Evolutionary conservation across 495 filamentous ascomycete species (phyloP), one percentile per base, ranked within the genome.

Genomic region (Terfezia boudieri): DNA sequence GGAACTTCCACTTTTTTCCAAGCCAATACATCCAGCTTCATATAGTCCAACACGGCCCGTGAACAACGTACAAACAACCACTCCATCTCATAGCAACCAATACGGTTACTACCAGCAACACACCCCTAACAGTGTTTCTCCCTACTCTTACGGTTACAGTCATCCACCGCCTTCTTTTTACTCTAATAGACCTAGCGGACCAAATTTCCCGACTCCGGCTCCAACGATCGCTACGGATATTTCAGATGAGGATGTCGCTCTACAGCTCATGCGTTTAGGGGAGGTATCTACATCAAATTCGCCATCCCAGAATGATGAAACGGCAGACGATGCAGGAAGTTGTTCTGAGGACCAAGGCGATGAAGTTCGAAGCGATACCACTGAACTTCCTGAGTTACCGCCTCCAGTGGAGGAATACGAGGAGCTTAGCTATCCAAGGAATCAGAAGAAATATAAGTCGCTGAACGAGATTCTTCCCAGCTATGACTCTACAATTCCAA

Each of bases 241-340:
- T 64, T 96, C 89, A 4, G 90, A 98, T 65, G 90, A 98, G 65
- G 92, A 98, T 68, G 90, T 94, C 60, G 90, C 90, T 51, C 78
- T 94, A 64, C 88, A 95, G 66, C 73, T 98, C 59, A 95, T 98
- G 77, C 81, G 86, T 57, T 73, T 98, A 53, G 86, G 89, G n/a
- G 85, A 92, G 63, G 79, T 84, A 59, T 86, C 86, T 36, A 80
- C 87, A 59, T 89, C 86, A 49, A 83, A 88, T 62, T 86, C 86
- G 4, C 95, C 90, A 7, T 93, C 90, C 17, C 69, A 88, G 37
- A 90, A 94, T 64, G 92, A 96, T 68, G 84, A 51, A 9, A 37
- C 55, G 20, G 56, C 58, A 12, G 79, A 78, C 59, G 87, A 89
- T 41, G 89, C 94, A 61, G 76, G 75, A 37, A 79, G 84, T 43